Evolutionary conservation across 2,329 filamentous ascomycete genomes (phyloP).

Genomic region (Pyricularia grisea): DNA sequence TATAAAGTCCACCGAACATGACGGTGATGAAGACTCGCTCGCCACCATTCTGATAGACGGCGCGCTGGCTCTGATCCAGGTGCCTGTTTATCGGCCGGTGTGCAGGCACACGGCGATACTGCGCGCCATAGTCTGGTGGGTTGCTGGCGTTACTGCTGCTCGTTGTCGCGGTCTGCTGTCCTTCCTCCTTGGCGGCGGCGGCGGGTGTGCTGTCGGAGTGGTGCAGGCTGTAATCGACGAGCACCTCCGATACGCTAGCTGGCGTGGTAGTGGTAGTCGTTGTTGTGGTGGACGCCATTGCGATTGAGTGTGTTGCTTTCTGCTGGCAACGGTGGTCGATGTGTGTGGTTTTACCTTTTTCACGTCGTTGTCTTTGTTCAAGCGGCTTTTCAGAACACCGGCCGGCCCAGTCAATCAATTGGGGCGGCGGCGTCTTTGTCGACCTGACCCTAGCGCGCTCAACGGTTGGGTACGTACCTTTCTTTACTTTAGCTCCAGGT

Average conservation of each 20-base stretch:
- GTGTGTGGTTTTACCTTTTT: background rate
- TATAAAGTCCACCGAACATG: slow-evolving; percentile 16
- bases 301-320: background rate
- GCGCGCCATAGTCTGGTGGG: slow-evolving; percentile 12
- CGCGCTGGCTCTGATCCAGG: slow-evolving; percentile 11
- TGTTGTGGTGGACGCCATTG: background rate
- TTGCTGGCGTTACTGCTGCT: background rate
- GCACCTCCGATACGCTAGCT: background rate
- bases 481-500: background rate
- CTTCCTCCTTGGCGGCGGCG: background rate
- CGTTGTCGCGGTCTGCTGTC: background rate
- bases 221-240: background rate
- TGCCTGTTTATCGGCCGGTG: slow-evolving; percentile 13
- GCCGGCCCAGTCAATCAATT: background rate
- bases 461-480: background rate
- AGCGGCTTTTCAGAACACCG: background rate
- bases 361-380: background rate
- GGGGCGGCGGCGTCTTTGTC: background rate
- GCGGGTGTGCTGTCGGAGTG: background rate
- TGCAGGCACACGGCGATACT: slow-evolving; percentile 14
- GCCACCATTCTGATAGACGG: slow-evolving; percentile 9
- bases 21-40: slow-evolving; percentile 14
- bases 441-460: background rate
- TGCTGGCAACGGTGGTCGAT: background rate
- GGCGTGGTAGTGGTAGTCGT: background rate